Conservation (phyloP, 352 stramenopile genomes). For the Phytophthora podocarpi region DNA sequence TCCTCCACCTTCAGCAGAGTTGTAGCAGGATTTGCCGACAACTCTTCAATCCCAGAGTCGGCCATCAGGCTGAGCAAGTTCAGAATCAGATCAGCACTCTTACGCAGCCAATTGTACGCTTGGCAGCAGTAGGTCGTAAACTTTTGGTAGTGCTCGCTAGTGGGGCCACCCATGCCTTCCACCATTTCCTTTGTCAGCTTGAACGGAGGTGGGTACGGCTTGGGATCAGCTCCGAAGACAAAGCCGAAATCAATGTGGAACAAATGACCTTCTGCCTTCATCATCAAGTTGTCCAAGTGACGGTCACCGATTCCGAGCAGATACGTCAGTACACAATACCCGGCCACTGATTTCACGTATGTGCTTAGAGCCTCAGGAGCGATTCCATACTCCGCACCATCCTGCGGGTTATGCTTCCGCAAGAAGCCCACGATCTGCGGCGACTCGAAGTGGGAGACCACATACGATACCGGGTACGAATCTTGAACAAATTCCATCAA, state of each 20-base stretch:
- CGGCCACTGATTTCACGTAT: conserved; percentile 98
- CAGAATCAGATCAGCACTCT: conserved; percentile 97
- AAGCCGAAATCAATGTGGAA: conserved; percentile 99
- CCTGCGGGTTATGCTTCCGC: conserved; percentile 83
- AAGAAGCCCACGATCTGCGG: conserved; percentile 93
- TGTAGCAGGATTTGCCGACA: conserved; percentile 86
- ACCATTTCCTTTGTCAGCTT: conserved; percentile 98
- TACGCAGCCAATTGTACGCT: conserved; percentile 95
- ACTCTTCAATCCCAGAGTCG: conserved; percentile 97
- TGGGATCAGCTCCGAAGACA: conserved; percentile 99
- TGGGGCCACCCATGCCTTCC: conserved; percentile 95
- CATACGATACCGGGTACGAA: conserved; percentile 95
- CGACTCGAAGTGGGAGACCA: conserved; percentile 94
- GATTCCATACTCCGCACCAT: conserved; percentile 89
- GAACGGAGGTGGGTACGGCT: conserved; percentile 98
- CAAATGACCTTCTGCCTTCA: conserved; percentile 95
- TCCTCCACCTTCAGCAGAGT: conserved; percentile 93
- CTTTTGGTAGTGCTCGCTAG: conserved; percentile 91
- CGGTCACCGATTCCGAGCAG: conserved; percentile 98
- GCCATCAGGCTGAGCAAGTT: conserved; percentile 99
- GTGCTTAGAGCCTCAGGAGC: conserved; percentile 93
- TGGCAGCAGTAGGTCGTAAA: conserved; percentile 95
- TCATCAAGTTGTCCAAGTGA: conserved; percentile 99
- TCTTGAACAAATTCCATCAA: conserved; percentile 98
- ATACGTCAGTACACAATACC: conserved; percentile 99